Conservation (phyloP, 371 early-diverging fungal genomes). For the Lichtheimia ornata region DNA sequence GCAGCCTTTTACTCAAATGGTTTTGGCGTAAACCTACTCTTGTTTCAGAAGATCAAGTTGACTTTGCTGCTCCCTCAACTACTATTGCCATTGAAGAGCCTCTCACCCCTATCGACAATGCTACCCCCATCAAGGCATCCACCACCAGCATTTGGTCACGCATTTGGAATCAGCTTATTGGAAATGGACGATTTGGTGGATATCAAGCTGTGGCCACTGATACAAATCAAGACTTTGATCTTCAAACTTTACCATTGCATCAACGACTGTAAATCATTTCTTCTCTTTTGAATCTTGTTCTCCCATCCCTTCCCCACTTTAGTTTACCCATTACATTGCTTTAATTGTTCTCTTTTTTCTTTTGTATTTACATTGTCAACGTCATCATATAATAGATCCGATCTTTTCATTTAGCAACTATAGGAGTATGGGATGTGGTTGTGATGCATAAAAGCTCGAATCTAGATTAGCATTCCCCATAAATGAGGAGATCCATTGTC, state of each 20-base stretch:
- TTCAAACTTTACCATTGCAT: constrained; percentile 11
- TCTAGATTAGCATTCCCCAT: no score
- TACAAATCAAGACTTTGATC: constrained; percentile 6
- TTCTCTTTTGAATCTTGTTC: neutral
- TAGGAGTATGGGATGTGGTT: no score
- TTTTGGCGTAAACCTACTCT: constrained; percentile 59
- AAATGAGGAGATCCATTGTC: no score
- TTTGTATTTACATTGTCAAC: no score
- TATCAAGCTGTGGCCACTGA: constrained; percentile 15
- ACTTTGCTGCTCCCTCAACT: neutral
- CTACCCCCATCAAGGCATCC: neutral
- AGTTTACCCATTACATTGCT: no score
- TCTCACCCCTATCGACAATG: neutral
- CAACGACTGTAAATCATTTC: neutral
- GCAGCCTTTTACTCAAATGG: constrained; percentile 80
- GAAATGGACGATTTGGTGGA: constrained; percentile 3
- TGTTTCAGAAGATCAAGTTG: constrained; percentile 4
- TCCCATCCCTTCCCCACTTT: no score
- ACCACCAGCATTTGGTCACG: constrained; percentile 3
- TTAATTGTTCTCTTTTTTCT: no score
- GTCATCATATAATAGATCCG: no score
- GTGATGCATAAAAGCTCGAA: no score
- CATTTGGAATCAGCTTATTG: neutral
- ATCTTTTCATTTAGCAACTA: no score
- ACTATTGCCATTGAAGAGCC: neutral